Percentiles rank a stretch among this genome's conserved stretches.
Conservation (phyloP, 2,329 filamentous ascomycete species). For the Monosporascus sp. region DNA sequence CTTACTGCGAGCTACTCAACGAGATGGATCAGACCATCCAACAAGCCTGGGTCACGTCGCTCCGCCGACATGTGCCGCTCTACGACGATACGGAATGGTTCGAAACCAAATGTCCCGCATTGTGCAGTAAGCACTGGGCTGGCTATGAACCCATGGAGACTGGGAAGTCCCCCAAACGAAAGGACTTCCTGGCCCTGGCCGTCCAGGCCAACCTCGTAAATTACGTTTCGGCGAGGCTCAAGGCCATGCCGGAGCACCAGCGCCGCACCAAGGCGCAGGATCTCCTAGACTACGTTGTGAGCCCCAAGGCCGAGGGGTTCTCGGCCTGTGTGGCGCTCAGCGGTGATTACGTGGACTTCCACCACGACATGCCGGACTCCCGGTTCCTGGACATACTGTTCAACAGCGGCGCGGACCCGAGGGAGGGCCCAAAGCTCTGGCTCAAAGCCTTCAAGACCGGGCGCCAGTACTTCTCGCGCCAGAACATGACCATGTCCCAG, state of each 20-base stretch:
- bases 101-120: conserved; percentile 20
- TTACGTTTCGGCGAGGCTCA: conserved; percentile 20
- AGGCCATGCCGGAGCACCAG: conserved; percentile 9
- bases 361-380: conserved; percentile 29
- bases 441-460: conserved; percentile 22
- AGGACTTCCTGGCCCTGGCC: conserved; percentile 24
- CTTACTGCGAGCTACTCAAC: conserved; percentile 23
- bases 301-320: conserved; percentile 26
- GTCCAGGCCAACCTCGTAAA: conserved; percentile 25
- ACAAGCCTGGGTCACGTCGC: conserved; percentile 20
- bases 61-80: conserved; percentile 23
- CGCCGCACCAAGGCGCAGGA: conserved; percentile 25
- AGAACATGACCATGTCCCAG: conserved; percentile 26
- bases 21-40: conserved; percentile 25
- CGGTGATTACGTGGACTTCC: conserved; percentile 28
- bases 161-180: conserved; percentile 27
- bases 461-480: conserved; percentile 25
- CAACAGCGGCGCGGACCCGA: conserved; percentile 20
- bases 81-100: conserved; percentile 29
- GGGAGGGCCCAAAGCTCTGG: conserved; percentile 21
- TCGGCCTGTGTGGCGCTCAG: conserved; percentile 26
- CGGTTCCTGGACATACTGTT: conserved; percentile 23
- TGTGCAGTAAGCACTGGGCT: conserved; percentile 25
- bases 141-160: conserved; percentile 29
- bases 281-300: conserved; percentile 23